Base-by-base conservation (phyloP, 2,329 filamentous ascomycete species). In the Simplicillium sp. region DNA sequence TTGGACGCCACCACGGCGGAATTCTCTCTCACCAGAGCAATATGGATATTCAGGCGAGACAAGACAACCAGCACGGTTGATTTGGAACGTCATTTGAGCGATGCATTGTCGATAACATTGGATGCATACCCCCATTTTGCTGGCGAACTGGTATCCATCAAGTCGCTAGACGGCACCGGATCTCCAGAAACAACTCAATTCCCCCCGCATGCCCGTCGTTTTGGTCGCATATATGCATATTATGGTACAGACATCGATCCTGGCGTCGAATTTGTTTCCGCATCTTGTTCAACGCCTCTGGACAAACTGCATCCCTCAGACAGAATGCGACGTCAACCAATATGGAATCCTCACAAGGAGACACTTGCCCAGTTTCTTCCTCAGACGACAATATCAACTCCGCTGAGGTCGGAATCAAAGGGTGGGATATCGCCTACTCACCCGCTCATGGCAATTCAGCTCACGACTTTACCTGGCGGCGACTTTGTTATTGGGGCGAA, bases 1-100 rank as follows among this genome's bases (percentile, higher is more conserved):
- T 39, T 54, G 2, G 52, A 54, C 20, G 43, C 44, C 11, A 54
- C 52, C 2, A 40, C 48, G 1, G 50, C 49, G 41, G 45, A 49
- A 18, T 54, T 54, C 17, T 44, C 50, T 13, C 11, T 45, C 4
- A 43, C 45, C 1, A 51, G 42, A 11, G 52, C 52, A 7, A 41
- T 52, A 14, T 54, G 52, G 52, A 37, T 54, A 0, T 54, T 48
- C 17, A 39, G 50, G 7, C 5, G 7, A n/a, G 13, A 6, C 12
- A 13, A 13, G 4, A 33, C 12, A 5, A 33, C 6, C 7, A 15
- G 15, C 12, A 15, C 4, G 6, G 5, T 33, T 33, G 6, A 25
- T 25, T 9, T 25, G 20, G 9, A 9, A 25, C 20, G 5, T 25
- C 31, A 33, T 33, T 15, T 33, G 13, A 33, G 12, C 15, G 31